Evolutionary conservation across 148 eudicot genomes (phyloP), one percentile per base, ranked within the genome.

Genomic region (Pouteria glomerata): DNA sequence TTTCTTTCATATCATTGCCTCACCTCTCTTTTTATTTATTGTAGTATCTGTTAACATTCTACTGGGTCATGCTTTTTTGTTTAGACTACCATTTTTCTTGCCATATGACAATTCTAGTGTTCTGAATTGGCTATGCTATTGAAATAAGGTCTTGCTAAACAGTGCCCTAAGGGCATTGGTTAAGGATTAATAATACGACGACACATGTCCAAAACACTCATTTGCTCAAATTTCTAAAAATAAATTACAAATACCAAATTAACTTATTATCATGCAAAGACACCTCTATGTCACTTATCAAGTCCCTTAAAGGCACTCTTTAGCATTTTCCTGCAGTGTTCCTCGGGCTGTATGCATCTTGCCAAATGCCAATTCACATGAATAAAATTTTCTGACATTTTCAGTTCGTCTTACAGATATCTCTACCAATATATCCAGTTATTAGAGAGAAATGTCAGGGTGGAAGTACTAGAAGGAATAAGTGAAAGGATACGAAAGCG

Each of bases 401-500:
- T 70, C 19, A 1, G 18, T 41, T 31, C 39, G 42, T 63, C 24
- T 57, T 85, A 76, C 86, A 95, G 99, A 58, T 86, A 89, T 82
- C 89, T 95, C 70, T 89, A 84, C 74, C 91, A 88, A 76, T 87
- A 95, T 76, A 70, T 95, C 55, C 90, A 89, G 75, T 83, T 83
- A n/a, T 76, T 95, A 73, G 99, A 95, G 90, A 85, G 73, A 63
- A 79, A 79, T 70, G 76, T 80, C 74, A 88, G 85, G 77, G 85
- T 89, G 65, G 99, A 95, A 67, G 74, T 76, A 52, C 94, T 95
- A 74, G 99, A 95, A 84, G 99, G 80, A 42, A 85, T 88, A 75
- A 95, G 89, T 66, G 99, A 95, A 87, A 95, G 92, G 77, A 88
- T 92, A 59, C 77, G 96, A 10, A 95, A 89, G 82, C 96, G 99